These are phyloP conservation scores for Geotrichum restrictum DNA, from an alignment of 1,139 yeast species.

Conservation along the genomic window DNA sequence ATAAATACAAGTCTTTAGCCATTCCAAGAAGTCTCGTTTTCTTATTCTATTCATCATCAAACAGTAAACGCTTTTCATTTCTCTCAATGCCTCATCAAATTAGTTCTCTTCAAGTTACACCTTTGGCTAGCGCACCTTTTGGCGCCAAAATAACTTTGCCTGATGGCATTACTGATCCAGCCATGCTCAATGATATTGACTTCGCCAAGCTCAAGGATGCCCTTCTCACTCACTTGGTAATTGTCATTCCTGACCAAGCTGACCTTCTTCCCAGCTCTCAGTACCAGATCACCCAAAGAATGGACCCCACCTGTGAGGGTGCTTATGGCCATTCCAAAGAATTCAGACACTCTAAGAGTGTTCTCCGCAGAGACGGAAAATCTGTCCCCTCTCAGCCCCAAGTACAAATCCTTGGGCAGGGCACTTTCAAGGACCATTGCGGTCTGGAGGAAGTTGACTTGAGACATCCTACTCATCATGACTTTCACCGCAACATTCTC, in stretches of 20 bases:
- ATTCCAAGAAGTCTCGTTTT: neutral
- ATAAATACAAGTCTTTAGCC: too few species aligned
- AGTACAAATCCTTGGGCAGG: conserved; percentile 84
- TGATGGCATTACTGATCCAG: conserved; percentile 64
- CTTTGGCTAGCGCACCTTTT: conserved; percentile 50
- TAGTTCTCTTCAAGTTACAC: conserved; percentile 29
- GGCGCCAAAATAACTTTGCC: conserved; percentile 69
- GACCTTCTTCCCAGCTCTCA: conserved; percentile 66
- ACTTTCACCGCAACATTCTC: conserved; percentile 69
- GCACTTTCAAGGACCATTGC: conserved; percentile 57
- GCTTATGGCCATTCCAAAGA: conserved; percentile 81
- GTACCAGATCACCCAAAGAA: conserved; percentile 64
- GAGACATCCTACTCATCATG: conserved; percentile 77
- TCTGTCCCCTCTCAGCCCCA: conserved; percentile 80
- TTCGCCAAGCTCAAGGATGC: conserved; percentile 60
- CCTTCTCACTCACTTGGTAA: conserved; percentile 61
- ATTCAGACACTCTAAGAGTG: conserved; percentile 72
- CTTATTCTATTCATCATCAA: neutral
- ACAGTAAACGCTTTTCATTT: neutral
- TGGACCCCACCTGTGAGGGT: conserved; percentile 69
- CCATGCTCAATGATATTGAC: conserved; percentile 58
- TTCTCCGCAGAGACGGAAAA: conserved; percentile 72
- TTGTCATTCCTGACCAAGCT: conserved; percentile 66
- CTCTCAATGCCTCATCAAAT: conserved; percentile 16
- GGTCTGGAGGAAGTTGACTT: conserved; percentile 69